phyloP scores from a whole-genome alignment of 257 asterid genomes.

The Przewalskia tangutica region DNA sequence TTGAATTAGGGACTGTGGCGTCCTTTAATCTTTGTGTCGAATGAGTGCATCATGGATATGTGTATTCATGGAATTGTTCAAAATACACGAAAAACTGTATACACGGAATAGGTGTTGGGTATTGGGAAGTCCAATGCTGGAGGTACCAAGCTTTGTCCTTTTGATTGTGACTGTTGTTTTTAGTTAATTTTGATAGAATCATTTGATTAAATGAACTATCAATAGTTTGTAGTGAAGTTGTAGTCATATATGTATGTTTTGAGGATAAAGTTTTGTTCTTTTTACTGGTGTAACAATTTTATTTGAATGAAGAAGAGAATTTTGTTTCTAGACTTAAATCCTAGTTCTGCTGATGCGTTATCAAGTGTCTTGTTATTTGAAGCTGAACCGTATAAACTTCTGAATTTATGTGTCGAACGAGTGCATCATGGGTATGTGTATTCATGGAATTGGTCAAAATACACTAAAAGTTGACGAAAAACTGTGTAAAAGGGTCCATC shows the following conservation, averaged over 20 bases:
- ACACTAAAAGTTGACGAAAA: too few relatives aligned
- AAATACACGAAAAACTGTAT: conserved; percentile 11
- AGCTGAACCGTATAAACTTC: too few relatives aligned
- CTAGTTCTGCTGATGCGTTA: neutral
- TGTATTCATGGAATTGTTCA: too few relatives aligned
- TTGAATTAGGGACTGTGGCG: too few relatives aligned
- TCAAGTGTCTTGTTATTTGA: neutral
- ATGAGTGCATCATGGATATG: too few relatives aligned
- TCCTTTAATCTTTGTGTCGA: too few relatives aligned
- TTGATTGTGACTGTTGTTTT: conserved; percentile 75
- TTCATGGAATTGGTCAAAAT: too few relatives aligned
- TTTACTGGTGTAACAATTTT: neutral
- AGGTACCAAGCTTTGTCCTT: conserved; percentile 60
- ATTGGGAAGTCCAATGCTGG: conserved; percentile 49
- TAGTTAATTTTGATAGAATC: conserved; percentile 12
- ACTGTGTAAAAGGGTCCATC: neutral
- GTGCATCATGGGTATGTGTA: too few relatives aligned
- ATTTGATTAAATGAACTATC: neutral
- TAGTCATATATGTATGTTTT: neutral
- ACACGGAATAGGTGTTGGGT: conserved; percentile 67
- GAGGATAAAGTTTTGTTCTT: neutral
- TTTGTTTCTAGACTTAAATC: neutral
- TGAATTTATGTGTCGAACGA: too few relatives aligned
- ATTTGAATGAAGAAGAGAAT: neutral
- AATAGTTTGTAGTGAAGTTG: neutral